Base-by-base conservation (phyloP, 345 rosid species). In the Euphorbia lathyris region DNA sequence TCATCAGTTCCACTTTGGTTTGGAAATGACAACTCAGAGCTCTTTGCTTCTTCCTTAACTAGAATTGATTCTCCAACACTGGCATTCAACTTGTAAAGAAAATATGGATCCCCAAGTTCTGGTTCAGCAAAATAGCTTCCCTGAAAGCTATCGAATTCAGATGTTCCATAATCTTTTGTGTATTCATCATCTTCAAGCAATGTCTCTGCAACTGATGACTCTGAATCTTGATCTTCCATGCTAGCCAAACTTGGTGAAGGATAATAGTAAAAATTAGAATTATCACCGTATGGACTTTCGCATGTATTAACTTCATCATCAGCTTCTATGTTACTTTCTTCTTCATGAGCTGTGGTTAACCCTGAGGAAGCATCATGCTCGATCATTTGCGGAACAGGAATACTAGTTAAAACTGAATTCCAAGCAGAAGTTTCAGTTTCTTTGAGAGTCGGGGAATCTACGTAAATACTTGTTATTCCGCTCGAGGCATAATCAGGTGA, bases 171-270 rank as follows among this genome's bases (percentile, higher is more conserved):
- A 22, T 64, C 69, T 65, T 77, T 80, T 27, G 50, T 7, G 23
- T 71, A 72, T n/a, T n/a, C n/a, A 72, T 75, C 63, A 56, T 71
- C 81, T 45, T 88, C 87, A 23, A 69, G 30, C 58, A 68, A 38
- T 60, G 78, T 63, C 62, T 74, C 80, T 20, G 89, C 82, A 70
- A 70, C 59, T 3, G 87, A 85, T 70, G 78, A 71, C 7, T 69
- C 77, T 25, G 89, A 79, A 34, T 78, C 82, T 50, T 64, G 71
- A 66, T 80, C 84, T 68, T 80, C 85, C 68, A 81, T 58, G 58
- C 70, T 26, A 58, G 68, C 67, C 61, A 74, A 75, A 69, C 70
- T 73, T 47, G 78, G 81, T 66, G 83, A 69, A 23, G 78, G 67
- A 34, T 34, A 27, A 52, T 17, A 63, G 36, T 65, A 74, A 9